Percentiles rank a stretch among this genome's conserved stretches.
Evolutionary conservation across 192 early-diverging fungal genomes (phyloP).

Genomic region (Mortierella hygrophila): DNA sequence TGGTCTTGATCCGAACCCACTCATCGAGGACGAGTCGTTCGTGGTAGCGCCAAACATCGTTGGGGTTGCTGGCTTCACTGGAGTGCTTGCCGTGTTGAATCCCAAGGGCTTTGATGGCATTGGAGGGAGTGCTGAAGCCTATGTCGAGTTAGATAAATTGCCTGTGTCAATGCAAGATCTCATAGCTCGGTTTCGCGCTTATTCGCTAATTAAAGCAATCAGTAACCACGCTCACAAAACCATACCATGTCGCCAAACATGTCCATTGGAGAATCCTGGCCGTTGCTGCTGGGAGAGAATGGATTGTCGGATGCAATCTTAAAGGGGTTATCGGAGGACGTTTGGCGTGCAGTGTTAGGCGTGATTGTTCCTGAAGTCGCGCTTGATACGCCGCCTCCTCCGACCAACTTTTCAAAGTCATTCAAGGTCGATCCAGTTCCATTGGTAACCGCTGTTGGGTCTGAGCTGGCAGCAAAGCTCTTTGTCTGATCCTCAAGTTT

Average conservation of each 20-base stretch:
- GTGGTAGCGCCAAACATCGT: constrained; percentile 50
- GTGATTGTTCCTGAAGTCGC: constrained; percentile 1
- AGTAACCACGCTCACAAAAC: not conserved
- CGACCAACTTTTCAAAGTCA: constrained; percentile 56
- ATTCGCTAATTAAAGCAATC: no score
- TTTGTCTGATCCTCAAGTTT: constrained; percentile 65
- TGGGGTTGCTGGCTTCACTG: constrained; percentile 39
- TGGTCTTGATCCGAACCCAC: constrained; percentile 30
- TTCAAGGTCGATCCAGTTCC: constrained; percentile 35
- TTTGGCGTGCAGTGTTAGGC: constrained; percentile 11
- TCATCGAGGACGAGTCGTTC: constrained; percentile 14
- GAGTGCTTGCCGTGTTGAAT: constrained; percentile 18
- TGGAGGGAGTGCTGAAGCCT: constrained; percentile 30
- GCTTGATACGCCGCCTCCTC: constrained; percentile 31
- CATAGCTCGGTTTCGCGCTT: no score
- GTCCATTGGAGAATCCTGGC: constrained; percentile 35
- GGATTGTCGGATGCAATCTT: constrained; percentile 54
- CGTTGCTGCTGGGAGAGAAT: constrained; percentile 9
- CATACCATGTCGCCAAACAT: constrained; percentile 56
- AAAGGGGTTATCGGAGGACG: constrained; percentile 46
- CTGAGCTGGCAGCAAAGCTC: constrained; percentile 44
- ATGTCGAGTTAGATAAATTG: not conserved
- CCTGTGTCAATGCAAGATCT: not conserved
- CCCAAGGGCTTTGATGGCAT: constrained; percentile 31
- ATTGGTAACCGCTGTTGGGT: constrained; percentile 29